Base-by-base conservation (phyloP, 2,329 filamentous ascomycete genomes). In the Colletotrichum limetticola region DNA sequence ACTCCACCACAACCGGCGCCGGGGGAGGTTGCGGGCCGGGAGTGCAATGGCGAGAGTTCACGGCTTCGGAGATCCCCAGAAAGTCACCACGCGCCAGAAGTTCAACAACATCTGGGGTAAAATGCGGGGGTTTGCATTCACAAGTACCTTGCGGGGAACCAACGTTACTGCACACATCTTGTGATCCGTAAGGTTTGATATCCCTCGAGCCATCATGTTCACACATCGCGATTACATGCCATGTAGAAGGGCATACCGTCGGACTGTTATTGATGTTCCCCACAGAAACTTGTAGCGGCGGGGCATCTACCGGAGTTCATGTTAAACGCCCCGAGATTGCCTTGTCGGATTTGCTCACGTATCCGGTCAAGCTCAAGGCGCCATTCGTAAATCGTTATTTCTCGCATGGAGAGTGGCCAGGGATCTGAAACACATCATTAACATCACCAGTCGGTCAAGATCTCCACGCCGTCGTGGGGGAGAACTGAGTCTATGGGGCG, bases 11-110 rank as follows among this genome's bases (percentile, higher is more conserved):
- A 16, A 8, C 35, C 68, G 56, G 63, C 49, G 5, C 26, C 68
- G 46, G 68, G 26, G 11, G 3, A 67, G 35, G 57, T 67, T 46
- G n/a, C 62, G 68, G 68, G 30, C 63, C 68, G 63, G 12, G 19
- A 5, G 46, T 37, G 32, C 32, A 42, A 66, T 1, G 37, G 19
- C 1, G 28, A 22, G 32, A 26, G 30, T 58, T 55, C 0, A 14
- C 19, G 24, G 16, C 6, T 8, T 28, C 5, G 22, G 12, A 19
- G 26, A 61, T 32, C 37, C 49, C 56, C 24, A 12, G 37, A 56
- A 37, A 57, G 32, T 49, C n/a, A 57, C 66, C 6, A 19, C 37
- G 37, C 37, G 16, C 16, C 46, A 67, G 46, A 49, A 49, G 8
- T 9, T 49, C 42, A n/a, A 3, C 19, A n/a, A 49, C 42, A 35